Evolutionary conservation across 129 eudicot genomes (phyloP), one percentile per base, ranked within the genome.

Genomic region (Pittosporum tobira): DNA sequence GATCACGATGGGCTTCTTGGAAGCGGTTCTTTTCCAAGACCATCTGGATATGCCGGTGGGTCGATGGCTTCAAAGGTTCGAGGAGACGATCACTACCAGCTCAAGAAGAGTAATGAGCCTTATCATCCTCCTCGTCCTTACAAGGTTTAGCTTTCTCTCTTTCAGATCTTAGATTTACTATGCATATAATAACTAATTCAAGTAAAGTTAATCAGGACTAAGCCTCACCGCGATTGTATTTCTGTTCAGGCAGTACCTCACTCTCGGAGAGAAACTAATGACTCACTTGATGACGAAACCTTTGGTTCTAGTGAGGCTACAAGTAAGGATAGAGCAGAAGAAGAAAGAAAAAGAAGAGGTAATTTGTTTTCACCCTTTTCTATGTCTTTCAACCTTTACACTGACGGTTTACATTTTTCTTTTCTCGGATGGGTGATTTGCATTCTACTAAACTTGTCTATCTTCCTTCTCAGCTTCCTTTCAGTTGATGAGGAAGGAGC

Each of bases 1-100:
- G 94, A 87, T 68, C 99, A 93, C 69, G 99, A 87, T 73, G 99
- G 99, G 63, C 96, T 93, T 77, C 95, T 93, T 56, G 99, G 99
- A 30, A 93, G 99, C 68, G 99, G 99, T 71, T 87, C 99, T 63
- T 93, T 93, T 56, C 91, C 96, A 52, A 83, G 94, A 68, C 86
- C 99, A 31, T 69, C 89, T 48, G 94, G 94, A 62, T 81, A 61
- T 81, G 78, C 84, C 54, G 60, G 85, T 59, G 99, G 99, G 23
- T 50, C 64, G 42, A 61, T 90, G 53, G 88, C 72, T 70, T 64
- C 82, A 54, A 91, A 87, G 77, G 77, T 40, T 51, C 77, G 73
- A 46, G 43, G 85, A 29, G 81, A 65, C 47, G 96, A 83, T 42
- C 81, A 74, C 56, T n/a, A 65, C 61, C 96, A 80, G 48, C 87